Evolutionary conservation across 2,329 filamentous ascomycete species (phyloP), one percentile per base, ranked within the genome.

Genomic region (Pyrenochaeta sp.): DNA sequence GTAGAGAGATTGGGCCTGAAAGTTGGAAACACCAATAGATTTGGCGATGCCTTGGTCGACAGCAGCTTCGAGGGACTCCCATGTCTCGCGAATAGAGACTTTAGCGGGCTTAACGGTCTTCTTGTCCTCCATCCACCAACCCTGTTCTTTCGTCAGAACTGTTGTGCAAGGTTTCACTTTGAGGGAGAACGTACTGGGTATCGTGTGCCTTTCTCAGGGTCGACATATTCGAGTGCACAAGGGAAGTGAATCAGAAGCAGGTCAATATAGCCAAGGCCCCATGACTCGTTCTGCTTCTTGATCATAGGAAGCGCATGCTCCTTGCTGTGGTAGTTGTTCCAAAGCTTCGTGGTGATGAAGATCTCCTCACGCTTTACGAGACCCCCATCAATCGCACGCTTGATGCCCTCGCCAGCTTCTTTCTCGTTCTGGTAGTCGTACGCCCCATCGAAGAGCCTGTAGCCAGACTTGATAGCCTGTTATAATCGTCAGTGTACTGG

Each of bases 291-390:
- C 80, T 95, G 92, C 74, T 87, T 87, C 78, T 86, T 86, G 77
- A 82, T 84, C 75, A 93, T 92, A 57, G 88, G 88, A 79, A 90
- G 87, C 62, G 94, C 91, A 69, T 85, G 84, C 69, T 93, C 88
- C 68, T 83, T 84, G 71, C 92, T 89, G 83, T 95, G 91, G 85
- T 92, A 95, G 69, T 88, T 88, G 82, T 93, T 92, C 92, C 92
- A 96, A 57, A 96, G 88, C 84, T 96, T 96, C 77, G 90, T 92
- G 63, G 92, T 91, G 74, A 96, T 86, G 86, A 96, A 96, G 74
- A 96, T 90, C 15, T 96, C 91, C 79, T 90, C 86, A 34, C 66
- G 65, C 55, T 67, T 67, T n/a, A 69, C 63, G 59, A 88, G 86
- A 25, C 59, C 59, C 19, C 68, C 65, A 2, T 53, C 52, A 47